phyloP scores from a whole-genome alignment of 2,329 filamentous ascomycete genomes.

The Trichophyton schoenleinii region DNA sequence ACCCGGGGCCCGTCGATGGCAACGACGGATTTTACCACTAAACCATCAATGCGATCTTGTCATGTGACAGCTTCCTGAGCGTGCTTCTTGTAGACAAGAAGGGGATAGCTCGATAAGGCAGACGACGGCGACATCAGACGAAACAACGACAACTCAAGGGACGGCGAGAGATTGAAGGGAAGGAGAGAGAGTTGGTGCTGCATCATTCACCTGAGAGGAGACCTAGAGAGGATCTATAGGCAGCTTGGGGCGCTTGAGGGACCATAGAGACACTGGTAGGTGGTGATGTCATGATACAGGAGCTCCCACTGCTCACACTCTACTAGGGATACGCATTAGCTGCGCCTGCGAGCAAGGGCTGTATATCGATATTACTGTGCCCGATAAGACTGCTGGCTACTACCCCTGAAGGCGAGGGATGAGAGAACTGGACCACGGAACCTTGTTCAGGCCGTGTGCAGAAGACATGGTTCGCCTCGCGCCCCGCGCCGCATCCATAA shows the following conservation, averaged over 20 bases:
- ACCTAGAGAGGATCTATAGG: too few species aligned
- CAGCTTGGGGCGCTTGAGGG: too few species aligned
- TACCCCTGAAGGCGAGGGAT: background rate
- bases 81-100: background rate
- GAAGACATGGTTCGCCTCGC: background rate
- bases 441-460: background rate
- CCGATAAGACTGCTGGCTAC: background rate
- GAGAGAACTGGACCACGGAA: background rate
- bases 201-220: too few species aligned
- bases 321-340: background rate
- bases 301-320: too few species aligned
- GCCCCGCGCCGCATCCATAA: background rate
- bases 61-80: background rate
- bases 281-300: too few species aligned
- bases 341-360: background rate
- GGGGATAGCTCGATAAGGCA: background rate
- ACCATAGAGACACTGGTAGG: too few species aligned
- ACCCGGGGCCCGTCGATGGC: constrained; percentile 41
- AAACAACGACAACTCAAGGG: background rate
- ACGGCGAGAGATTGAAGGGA: background rate
- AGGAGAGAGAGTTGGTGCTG: too few species aligned
- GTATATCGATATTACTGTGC: background rate
- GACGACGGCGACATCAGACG: too few species aligned
- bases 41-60: constrained; percentile 29
- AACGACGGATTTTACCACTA: constrained; percentile 45